phyloP scores from a whole-genome alignment of 1,284 basidiomycete genomes.

The Ganoderma lingzhi region DNA sequence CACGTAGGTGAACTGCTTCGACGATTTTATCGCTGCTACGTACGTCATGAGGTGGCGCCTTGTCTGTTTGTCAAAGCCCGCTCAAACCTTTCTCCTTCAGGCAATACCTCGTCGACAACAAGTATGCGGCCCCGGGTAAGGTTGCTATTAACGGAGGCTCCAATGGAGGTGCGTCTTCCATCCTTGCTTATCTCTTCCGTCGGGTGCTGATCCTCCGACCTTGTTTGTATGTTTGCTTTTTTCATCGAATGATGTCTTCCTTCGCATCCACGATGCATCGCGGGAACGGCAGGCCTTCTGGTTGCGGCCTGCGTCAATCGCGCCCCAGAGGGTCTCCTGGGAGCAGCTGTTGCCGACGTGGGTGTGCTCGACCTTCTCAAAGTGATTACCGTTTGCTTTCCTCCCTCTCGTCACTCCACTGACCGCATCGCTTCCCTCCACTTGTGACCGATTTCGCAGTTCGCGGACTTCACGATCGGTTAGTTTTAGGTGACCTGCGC shows the following conservation, averaged over 20 bases:
- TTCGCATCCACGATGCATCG: background rate
- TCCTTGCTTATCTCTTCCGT: background rate
- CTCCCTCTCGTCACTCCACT: conserved; percentile 9
- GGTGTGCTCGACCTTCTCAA: conserved; percentile 86
- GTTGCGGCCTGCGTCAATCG: conserved; percentile 85
- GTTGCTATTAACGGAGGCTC: conserved; percentile 83
- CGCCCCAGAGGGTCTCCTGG: conserved; percentile 80
- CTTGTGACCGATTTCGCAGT: conserved; percentile 49
- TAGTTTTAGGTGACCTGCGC: conserved; percentile 17
- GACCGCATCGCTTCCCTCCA: conserved; percentile 9
- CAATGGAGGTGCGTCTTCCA: conserved; percentile 67
- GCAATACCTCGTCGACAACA: conserved; percentile 75
- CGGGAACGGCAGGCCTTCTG: conserved; percentile 61
- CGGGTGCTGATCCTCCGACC: conserved; percentile 10
- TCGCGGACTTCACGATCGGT: conserved; percentile 82
- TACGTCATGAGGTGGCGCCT: conserved; percentile 45
- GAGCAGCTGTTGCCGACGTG: conserved; percentile 83
- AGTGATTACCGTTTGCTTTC: conserved; percentile 46
- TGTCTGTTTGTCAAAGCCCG: conserved; percentile 1
- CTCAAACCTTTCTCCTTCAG: conserved; percentile 44
- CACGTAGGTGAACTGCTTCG: conserved; percentile 73
- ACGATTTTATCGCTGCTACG: conserved; percentile 86
- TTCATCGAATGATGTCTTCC: background rate
- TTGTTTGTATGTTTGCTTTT: conserved; percentile 9
- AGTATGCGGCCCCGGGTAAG: conserved; percentile 76